Evolutionary conservation across 441 rosid genomes (phyloP).

Genomic region (Omphalea diandra): DNA sequence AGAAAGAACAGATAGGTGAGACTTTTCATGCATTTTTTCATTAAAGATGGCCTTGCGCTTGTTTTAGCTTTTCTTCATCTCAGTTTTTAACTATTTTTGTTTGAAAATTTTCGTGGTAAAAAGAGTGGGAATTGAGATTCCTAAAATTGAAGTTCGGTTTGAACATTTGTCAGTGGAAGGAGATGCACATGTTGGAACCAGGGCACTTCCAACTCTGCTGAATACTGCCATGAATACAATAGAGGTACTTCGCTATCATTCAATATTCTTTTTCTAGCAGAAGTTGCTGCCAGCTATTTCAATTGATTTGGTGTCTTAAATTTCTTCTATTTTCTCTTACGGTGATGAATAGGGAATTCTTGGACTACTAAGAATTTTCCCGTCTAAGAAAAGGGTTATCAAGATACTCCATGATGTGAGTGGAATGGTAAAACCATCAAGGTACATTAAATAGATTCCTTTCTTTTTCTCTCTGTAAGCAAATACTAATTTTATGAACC

Average conservation of each 20-base stretch:
- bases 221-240: constrained; percentile 42
- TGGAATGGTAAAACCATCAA: constrained; percentile 56
- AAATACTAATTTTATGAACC: neutral
- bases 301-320: neutral
- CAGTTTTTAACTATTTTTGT: neutral
- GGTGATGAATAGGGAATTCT: constrained; percentile 38
- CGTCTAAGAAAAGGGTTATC: constrained; percentile 52
- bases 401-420: constrained; percentile 50
- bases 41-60: no score
- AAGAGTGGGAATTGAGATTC: constrained; percentile 59
- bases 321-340: neutral
- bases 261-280: no score
- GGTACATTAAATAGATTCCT: constrained; percentile 29
- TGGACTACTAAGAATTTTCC: constrained; percentile 40
- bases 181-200: constrained; percentile 56
- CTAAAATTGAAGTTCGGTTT: constrained; percentile 55
- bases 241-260: constrained; percentile 47
- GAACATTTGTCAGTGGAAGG: constrained; percentile 52
- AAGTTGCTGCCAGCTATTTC: neutral
- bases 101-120: neutral
- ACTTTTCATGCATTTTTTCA: neutral
- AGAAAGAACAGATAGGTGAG: constrained; percentile 52
- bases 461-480: neutral
- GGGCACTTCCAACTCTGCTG: constrained; percentile 60
- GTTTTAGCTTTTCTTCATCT: neutral